Evolutionary conservation across 495 filamentous ascomycete genomes (phyloP).

Genomic region (Penicillium parvum): DNA sequence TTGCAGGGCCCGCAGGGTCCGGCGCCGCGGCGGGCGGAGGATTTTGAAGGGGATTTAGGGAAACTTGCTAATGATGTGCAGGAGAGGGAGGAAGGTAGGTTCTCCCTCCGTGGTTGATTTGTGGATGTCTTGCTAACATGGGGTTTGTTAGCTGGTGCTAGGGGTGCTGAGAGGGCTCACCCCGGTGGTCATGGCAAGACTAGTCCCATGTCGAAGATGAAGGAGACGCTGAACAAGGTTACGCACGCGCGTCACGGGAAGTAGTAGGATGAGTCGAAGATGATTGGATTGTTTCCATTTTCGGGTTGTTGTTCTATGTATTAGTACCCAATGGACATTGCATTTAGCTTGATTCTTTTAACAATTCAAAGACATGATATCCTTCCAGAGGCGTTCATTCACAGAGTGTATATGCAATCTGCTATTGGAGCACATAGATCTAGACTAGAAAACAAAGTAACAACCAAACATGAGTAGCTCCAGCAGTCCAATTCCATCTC

Average conservation of each 20-base stretch:
- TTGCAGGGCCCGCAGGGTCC: conserved; percentile 32
- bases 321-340: conserved; percentile 4
- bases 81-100: conserved; percentile 2
- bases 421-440: too few relatives aligned
- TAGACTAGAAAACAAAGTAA: too few relatives aligned
- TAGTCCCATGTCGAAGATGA: conserved; percentile 26
- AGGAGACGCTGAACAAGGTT: conserved; percentile 31
- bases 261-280: background rate
- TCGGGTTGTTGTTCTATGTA: conserved; percentile 3
- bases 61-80: background rate
- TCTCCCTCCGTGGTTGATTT: too few relatives aligned
- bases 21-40: conserved; percentile 20
- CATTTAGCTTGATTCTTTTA: background rate
- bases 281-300: conserved; percentile 4
- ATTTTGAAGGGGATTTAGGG: conserved; percentile 33
- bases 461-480: too few relatives aligned
- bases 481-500: too few relatives aligned
- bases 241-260: conserved; percentile 14
- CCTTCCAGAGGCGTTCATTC: too few relatives aligned
- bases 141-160: background rate
- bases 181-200: conserved; percentile 12
- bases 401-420: too few relatives aligned
- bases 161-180: conserved; percentile 2
- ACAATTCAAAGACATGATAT: too few relatives aligned
- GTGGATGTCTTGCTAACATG: too few relatives aligned